Percentiles rank a stretch among this genome's conserved stretches.
phyloP scores from a whole-genome alignment of 345 rosid genomes.

The Eucalyptus sp. region DNA sequence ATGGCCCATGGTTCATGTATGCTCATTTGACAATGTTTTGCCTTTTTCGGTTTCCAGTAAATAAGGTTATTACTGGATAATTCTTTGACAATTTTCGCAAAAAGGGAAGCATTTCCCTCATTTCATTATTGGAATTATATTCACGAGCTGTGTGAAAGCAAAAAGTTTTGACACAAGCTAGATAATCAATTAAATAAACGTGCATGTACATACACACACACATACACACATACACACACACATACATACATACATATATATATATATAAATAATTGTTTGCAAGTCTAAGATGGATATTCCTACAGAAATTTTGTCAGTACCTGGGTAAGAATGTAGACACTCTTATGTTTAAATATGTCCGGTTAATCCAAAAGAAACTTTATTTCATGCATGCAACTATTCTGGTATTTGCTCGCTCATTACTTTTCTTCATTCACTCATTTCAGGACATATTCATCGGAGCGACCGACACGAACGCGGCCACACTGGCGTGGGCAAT shows the following conservation, averaged over 20 bases:
- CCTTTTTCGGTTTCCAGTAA: not conserved
- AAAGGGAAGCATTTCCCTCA: not conserved
- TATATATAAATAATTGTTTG: not conserved
- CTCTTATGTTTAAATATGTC: not conserved
- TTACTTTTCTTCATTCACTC: not conserved
- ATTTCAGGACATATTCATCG: conserved; percentile 22
- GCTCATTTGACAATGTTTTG: not conserved
- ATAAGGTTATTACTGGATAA: not conserved
- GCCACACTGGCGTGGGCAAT: conserved; percentile 33
- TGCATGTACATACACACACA: not conserved
- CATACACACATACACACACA: too few relatives aligned
- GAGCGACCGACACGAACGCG: conserved; percentile 26
- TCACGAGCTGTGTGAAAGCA: not conserved
- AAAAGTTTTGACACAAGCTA: not conserved
- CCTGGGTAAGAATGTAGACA: not conserved
- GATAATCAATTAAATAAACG: not conserved
- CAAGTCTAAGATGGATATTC: not conserved
- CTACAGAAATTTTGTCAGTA: not conserved
- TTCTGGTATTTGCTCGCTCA: not conserved
- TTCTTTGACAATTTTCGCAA: not conserved
- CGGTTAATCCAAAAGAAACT: not conserved
- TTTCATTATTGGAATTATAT: not conserved
- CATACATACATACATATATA: not conserved
- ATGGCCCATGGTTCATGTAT: not conserved
- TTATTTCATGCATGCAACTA: not conserved